Evolutionary conservation across 2,329 filamentous ascomycete genomes (phyloP), one percentile per base, ranked within the genome.

Genomic region (Fusarium drepaniforme): DNA sequence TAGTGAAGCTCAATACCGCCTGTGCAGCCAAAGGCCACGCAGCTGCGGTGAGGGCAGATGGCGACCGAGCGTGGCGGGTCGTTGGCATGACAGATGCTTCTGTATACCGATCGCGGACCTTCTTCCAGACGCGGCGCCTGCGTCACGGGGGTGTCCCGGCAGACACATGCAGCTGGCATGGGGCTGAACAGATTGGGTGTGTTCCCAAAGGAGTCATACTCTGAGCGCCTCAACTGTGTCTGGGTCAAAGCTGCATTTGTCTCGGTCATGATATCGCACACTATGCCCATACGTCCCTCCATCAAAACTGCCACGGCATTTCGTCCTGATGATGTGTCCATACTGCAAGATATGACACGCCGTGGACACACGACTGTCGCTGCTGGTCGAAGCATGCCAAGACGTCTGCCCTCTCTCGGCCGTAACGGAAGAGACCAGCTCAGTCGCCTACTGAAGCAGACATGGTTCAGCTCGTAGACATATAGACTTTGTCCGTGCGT

Each of bases 51-150:
- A n/a, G 91, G 91, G 74, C 89, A 92, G 38, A 93, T 88, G 1
- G 91, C 89, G 12, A 93, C 87, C 44, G 90, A 92, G n/a, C 89
- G 87, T 15, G 92, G 91, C 18, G 89, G 89, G 72, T 93, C 90
- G 64, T 92, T 88, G 42, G 87, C 82, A 3, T 88, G 90, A 77
- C 91, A 92, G 46, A 93, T 78, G 70, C 89, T 85, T 46, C 86
- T 84, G 77, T 82, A 83, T 44, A 82, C 72, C 51, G 75, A 80
- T 61, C 78, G 75, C 37, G 77, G 74, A 18, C 80, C 80, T 40
- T 78, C 81, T 72, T 84, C 83, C 9, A 82, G 70, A 13, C 77
- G 78, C 65, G 83, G 72, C 4, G 78, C 68, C 25, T 59, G 60
- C n/a, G 68, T 68, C 12, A 68, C 71, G 5, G 78, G 67, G n/a